Evolutionary conservation across 441 rosid species (phyloP), one percentile per base, ranked within the genome.

Genomic region (Arabidopsis lyrata): DNA sequence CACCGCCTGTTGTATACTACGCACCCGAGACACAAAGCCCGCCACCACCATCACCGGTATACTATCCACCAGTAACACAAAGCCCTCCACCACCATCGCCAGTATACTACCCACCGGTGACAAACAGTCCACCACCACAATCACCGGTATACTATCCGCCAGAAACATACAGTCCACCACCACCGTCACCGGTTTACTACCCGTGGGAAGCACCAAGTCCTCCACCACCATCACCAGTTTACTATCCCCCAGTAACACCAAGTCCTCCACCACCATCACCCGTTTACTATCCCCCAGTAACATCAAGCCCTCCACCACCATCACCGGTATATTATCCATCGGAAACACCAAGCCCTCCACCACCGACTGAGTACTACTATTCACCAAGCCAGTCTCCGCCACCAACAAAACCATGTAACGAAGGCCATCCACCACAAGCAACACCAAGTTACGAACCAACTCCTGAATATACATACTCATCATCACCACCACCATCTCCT

Each of bases 381-480:
- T 29, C 81, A 15, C 85, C 87, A 61, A 66, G 34, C 69, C 73
- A 65, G 52, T 67, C 83, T 50, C 84, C 88, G 1, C 88, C 92
- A 13, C 85, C 90, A 29, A 60, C 81, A 44, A 55, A 15, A 18
- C 62, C 24, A 1, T 80, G 73, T 27, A 49, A 72, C 15, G 81
- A 69, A 18, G 58, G 47, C 16, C 78, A 64, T 69, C 70, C 81
- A n/a, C 83, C 86, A 35, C 86, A 82, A 34, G 66, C 81, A 71
- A 48, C 82, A 14, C 77, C 76, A 0, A 75, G 57, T 50, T 71
- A 70, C 63, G 63, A 70, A 57, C 76, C 76, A 65, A 55, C 39
- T 31, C 78, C 70, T 62, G 81, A 68, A 76, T 73, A 77, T 36
- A 63, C 83, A 45, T 72, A 74, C 42, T 39, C 83, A 45, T 74